Evolutionary conservation across 495 filamentous ascomycete genomes (phyloP), one percentile per base, ranked within the genome.

Genomic region (Penicillium subrubescens): DNA sequence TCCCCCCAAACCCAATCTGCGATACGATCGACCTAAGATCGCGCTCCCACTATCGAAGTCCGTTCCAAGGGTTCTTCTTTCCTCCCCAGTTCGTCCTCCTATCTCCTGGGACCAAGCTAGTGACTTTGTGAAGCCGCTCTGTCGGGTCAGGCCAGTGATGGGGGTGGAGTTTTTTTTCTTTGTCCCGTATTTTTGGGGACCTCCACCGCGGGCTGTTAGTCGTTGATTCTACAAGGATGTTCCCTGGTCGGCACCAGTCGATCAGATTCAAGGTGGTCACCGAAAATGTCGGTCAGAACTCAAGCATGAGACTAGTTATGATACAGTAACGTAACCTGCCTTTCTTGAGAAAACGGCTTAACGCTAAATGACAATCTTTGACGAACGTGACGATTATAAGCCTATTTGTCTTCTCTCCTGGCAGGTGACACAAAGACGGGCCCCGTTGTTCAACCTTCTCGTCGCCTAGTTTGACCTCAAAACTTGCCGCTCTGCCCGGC

Each of bases 211-310:
- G 31, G 53, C 3, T 14, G 25, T 35, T 21, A 56, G 31, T 56
- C 31, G 31, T 34, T 34, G 25, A 12, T 56, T 33, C 53, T 19
- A 14, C 53, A 56, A 37, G 53, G 53, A 56, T 56, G 8, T 8
- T 56, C 53, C 53, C 29, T 56, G 53, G 2, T 54, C 51, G 53
- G 53, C 53, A 12, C 31, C 31, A 55, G 29, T 55, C 29, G 52
- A 55, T 55, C 52, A 29, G 52, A 55, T 55, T 34, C n/a, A 8
- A 35, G 29, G 52, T 10, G 4, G 53, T 56, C 29, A n/a, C 53
- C 44, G 44, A 31, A 56, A 56, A 35, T 56, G 53, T 56, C 53
- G 53, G 53, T 56, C 53, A 52, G 27, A 52, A 56, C 33, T 56
- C 31, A 35, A 56, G 29, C 29, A 56, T 23, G n/a, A 56, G n/a